Base-by-base conservation (phyloP, 2,329 filamentous ascomycete genomes). In the Apiospora marii region DNA sequence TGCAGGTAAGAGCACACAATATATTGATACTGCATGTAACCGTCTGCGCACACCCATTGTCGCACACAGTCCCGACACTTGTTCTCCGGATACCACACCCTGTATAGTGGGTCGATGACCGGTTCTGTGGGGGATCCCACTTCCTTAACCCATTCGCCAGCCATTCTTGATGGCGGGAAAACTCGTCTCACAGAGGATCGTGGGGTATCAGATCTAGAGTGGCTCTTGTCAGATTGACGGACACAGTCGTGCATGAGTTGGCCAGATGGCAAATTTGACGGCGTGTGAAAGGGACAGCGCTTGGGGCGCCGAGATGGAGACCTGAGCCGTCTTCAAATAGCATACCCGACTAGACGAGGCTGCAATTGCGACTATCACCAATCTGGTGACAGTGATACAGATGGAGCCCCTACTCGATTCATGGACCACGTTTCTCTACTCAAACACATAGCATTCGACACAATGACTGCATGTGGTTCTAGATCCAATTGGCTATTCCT, bases 401-500 rank as follows among this genome's bases (percentile, higher is more conserved):
- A 64, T 64, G 58, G 58, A 64, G 58, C 58, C 58, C 58, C 58
- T 64, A 41, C 58, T 41, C n/a, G 58, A 64, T 64, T 64, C 58
- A 64, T 64, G 58, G 22, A 14, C 30, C 58, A 64, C 30, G 58
- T 41, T 41, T 41, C 22, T 41, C 53, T 64, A 41, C 34, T 64
- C 58, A 41, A 13, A 41, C 30, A 7, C 53, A 19, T 22, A 7
- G 10, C 27, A 7, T 16, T 27, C 53, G 19, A 37, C 2, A 22
- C 30, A 14, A 61, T 61, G 30, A 19, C 30, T 41, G 10, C 10
- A 8, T 37, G 22, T 7, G 30, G 30, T n/a, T 61, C 27, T 61
- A 61, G 53, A 61, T 61, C 4, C 30, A n/a, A 7, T 12, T 12
- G 53, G 13, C 53, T 30, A 16, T 37, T 10, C 30, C 16, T 3